Percentiles rank a stretch among this genome's conserved stretches.
phyloP scores from a whole-genome alignment of 371 early-diverging fungal genomes.

The Saksenaea vasiformis region DNA sequence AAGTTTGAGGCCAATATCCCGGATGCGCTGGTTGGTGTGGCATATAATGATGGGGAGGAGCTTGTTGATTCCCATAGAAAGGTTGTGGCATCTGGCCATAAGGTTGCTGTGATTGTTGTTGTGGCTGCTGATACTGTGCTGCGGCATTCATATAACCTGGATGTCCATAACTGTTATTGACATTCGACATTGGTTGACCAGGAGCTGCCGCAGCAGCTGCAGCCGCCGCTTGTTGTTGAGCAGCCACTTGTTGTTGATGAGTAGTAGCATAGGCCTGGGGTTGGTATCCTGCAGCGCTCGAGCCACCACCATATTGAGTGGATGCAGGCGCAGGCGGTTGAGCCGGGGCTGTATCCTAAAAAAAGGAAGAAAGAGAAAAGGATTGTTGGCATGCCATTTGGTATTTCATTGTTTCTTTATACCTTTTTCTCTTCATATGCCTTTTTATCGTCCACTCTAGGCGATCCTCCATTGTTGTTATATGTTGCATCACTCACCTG shows the following conservation, averaged over 20 bases:
- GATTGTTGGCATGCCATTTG: neutral
- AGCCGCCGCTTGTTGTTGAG: slow-evolving; percentile 1
- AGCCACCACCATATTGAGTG: slow-evolving; percentile 7
- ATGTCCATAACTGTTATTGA: neutral
- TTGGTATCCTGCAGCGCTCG: slow-evolving; percentile 6
- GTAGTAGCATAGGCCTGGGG: slow-evolving; percentile 3
- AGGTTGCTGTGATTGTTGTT: slow-evolving; percentile 2
- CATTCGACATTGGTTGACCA: slow-evolving; percentile 5
- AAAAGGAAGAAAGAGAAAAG: neutral
- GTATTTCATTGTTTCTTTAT: neutral
- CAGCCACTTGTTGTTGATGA: slow-evolving; percentile 2
- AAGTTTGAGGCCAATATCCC: neutral
- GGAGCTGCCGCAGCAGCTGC: neutral
- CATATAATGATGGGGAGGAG: slow-evolving; percentile 4
- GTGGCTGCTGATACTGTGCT: slow-evolving; percentile 1
- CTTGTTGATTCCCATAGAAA: neutral
- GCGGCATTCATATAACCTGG: neutral
- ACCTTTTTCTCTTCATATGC: slow-evolving; percentile 3
- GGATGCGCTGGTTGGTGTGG: slow-evolving; percentile 1
- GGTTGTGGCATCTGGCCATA: slow-evolving; percentile 4
- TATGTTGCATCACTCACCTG: neutral
- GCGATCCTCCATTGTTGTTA: slow-evolving; percentile 3
- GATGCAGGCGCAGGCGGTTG: slow-evolving; percentile 7
- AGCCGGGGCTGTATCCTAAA: slow-evolving; percentile 1
- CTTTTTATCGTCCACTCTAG: slow-evolving; percentile 2